Evolutionary conservation across 148 eudicot genomes (phyloP).

Genomic region (Spergularia bocconei): DNA sequence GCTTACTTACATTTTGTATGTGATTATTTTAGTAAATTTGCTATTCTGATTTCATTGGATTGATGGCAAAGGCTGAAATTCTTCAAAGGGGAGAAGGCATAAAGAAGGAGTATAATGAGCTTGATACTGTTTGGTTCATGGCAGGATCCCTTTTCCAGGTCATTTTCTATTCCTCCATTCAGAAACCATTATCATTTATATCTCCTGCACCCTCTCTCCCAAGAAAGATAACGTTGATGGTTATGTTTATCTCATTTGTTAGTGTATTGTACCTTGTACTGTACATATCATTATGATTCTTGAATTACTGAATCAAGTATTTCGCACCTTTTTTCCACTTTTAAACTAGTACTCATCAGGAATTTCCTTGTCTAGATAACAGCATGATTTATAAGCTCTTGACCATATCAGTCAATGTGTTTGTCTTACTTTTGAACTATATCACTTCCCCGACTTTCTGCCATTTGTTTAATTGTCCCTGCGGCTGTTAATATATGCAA

Average conservation of each 20-base stretch:
- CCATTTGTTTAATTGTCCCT: background rate
- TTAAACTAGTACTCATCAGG: background rate
- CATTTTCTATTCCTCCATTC: constrained; percentile 8
- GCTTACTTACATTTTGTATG: background rate
- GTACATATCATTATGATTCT: background rate
- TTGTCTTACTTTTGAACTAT: background rate
- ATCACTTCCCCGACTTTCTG: background rate
- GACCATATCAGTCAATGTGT: background rate
- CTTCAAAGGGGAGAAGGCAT: constrained; percentile 82
- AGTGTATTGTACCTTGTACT: constrained; percentile 1
- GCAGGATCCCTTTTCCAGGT: constrained; percentile 99
- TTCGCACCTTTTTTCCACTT: background rate
- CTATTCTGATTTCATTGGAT: constrained; percentile 6
- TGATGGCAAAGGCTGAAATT: constrained; percentile 64
- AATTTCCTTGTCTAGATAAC: constrained; percentile 1
- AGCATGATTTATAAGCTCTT: background rate
- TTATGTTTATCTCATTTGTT: background rate
- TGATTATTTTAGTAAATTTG: background rate
- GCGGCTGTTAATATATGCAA: background rate
- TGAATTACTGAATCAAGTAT: background rate
- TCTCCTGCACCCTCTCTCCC: background rate
- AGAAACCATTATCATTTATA: background rate
- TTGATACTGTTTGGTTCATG: constrained; percentile 99
- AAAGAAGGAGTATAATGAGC: constrained; percentile 89
- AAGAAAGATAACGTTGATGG: background rate